These are phyloP conservation scores for Discostella pseudostelligera DNA, from an alignment of 108 stramenopile species.

Conservation along the genomic window DNA sequence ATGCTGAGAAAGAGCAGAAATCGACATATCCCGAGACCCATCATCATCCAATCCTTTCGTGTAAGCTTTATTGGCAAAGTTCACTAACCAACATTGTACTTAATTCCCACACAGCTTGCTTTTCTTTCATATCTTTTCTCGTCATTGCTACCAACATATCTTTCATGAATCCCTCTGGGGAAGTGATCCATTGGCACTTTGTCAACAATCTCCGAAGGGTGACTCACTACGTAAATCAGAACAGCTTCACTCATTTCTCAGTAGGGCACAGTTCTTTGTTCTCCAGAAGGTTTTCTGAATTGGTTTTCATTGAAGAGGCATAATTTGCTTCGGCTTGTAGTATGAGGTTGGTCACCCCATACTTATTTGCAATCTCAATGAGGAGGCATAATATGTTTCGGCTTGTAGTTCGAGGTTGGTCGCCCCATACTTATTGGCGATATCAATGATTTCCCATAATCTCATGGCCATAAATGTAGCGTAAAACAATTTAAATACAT, in stretches of 20 bases:
- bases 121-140: no score
- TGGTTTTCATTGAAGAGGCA: no score
- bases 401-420: background rate
- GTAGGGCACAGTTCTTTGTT: background rate
- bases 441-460: background rate
- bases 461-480: conserved; percentile 2
- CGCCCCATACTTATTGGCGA: conserved; percentile 1
- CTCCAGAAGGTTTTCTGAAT: background rate
- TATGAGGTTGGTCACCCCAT: background rate
- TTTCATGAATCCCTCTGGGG: background rate
- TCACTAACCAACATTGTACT: no score
- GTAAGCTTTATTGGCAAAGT: no score
- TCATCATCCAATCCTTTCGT: no score
- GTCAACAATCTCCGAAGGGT: background rate
- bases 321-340: background rate
- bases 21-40: no score
- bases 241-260: background rate
- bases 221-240: background rate
- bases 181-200: background rate
- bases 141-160: no score
- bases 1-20: no score
- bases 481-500: background rate
- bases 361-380: conserved; percentile 1
- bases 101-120: no score
- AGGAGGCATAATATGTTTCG: background rate